These are phyloP conservation scores for Fusarium buxicola DNA, from an alignment of 2,329 filamentous ascomycete genomes.

Conservation along the genomic window DNA sequence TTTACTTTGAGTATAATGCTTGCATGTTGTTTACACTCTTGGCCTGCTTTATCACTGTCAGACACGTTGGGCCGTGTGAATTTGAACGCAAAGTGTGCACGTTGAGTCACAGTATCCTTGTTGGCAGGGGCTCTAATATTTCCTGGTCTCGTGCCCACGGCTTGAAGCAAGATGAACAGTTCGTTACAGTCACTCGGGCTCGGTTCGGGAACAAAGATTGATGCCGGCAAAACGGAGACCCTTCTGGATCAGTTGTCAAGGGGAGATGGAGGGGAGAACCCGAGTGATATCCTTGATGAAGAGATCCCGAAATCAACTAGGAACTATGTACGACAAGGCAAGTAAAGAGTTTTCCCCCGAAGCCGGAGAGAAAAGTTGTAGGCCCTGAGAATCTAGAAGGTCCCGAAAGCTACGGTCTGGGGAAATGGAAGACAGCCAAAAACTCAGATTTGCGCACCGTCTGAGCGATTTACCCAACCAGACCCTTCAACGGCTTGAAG, in stretches of 20 bases:
- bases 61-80: constrained; percentile 9
- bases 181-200: constrained; percentile 24
- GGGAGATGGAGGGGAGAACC: constrained; percentile 11
- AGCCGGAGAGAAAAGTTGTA: constrained; percentile 25
- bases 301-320: neutral
- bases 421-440: constrained; percentile 39
- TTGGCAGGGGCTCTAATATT: constrained; percentile 18
- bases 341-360: constrained; percentile 18
- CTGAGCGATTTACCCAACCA: constrained; percentile 44
- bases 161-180: constrained; percentile 31
- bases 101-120: constrained; percentile 25
- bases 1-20: too few species aligned
- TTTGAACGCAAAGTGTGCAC: neutral
- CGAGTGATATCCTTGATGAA: constrained; percentile 10
- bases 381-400: constrained; percentile 30
- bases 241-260: constrained; percentile 20
- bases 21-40: too few species aligned
- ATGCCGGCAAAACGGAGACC: constrained; percentile 32
- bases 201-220: constrained; percentile 36
- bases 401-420: constrained; percentile 40
- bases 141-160: constrained; percentile 29
- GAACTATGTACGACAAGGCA: neutral
- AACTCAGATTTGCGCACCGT: constrained; percentile 33
- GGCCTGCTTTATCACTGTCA: constrained; percentile 28
- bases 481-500: constrained; percentile 35